Base-by-base conservation (phyloP, 2,329 filamentous ascomycete species). In the Phialemonium atrogriseum region DNA sequence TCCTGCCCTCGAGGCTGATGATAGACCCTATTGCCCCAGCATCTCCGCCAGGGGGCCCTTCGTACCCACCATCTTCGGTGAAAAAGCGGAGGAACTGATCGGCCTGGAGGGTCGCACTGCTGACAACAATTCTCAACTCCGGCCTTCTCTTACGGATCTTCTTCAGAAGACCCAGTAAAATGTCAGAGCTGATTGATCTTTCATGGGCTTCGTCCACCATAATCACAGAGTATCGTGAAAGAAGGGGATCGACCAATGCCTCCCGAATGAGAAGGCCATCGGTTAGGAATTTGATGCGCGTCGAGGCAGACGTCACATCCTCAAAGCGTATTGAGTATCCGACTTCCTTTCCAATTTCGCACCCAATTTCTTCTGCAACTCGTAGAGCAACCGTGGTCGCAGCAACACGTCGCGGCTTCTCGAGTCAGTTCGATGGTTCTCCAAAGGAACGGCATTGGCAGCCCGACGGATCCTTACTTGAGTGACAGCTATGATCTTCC, bases 131-230 rank as follows among this genome's bases (percentile, higher is more conserved):
- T 13, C 87, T 77, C 32, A 96, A 59, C 36, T 95, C 88, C 7
- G 81, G 73, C 25, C 91, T 70, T 48, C 77, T 81, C 54, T 76
- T 85, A 33, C 77, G 64, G 30, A 98, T 89, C 55, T 96, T 96
- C 55, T 94, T 95, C 23, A 98, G 58, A 10, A 96, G 64, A 0
- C 91, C 89, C 4, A 98, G 70, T 7, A 96, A 66, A 10, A 98
- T 75, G 50, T 98, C 91, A 1, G 88, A 94, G 54, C 85, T 93
- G 37, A 96, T 72, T 29, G 87, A 94, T 33, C 91, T 72, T 58
- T 96, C 89, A 52, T 98, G 91, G 6, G 89, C 91, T 59, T 96
- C 89, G 51, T 98, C 91, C 7, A 98, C 83, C 86, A 98, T 95
- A 46, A 98, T 85, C 26, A 94, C 82, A 0, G 87, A 93, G 54